phyloP scores from a whole-genome alignment of 345 rosid genomes.

The Anacardium occidentale region DNA sequence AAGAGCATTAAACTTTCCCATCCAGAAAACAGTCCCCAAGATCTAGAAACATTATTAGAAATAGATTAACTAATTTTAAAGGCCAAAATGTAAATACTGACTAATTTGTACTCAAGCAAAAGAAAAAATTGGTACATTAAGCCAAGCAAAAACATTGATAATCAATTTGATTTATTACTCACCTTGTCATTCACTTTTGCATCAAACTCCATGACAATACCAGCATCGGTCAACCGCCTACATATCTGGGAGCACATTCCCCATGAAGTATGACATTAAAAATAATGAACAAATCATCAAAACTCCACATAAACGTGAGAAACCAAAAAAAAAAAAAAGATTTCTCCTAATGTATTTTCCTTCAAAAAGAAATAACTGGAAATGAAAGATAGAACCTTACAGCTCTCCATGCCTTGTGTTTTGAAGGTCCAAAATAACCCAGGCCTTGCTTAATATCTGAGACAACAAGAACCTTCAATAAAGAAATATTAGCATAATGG shows the following conservation, averaged over 20 bases:
- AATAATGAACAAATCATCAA: conserved; percentile 11
- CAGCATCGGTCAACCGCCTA: conserved; percentile 74
- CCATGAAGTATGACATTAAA: conserved; percentile 21
- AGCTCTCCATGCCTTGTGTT: conserved; percentile 84
- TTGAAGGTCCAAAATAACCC: conserved; percentile 62
- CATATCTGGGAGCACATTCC: conserved; percentile 48
- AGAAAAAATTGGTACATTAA: not conserved
- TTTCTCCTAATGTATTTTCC: not conserved
- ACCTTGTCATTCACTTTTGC: conserved; percentile 83
- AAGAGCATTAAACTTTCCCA: not conserved
- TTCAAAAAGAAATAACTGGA: conserved; percentile 5
- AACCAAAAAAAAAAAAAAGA: not conserved
- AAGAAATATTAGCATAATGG: conserved; percentile 35
- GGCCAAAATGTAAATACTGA: not conserved
- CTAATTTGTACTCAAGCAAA: not conserved
- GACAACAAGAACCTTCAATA: conserved; percentile 76
- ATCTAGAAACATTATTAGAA: not conserved
- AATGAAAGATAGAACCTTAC: conserved; percentile 35
- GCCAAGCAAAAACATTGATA: not conserved
- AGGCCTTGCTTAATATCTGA: conserved; percentile 82
- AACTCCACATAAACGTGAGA: not conserved
- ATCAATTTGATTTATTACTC: conserved; percentile 2
- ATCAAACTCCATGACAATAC: conserved; percentile 67
- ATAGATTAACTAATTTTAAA: not conserved
- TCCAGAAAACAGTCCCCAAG: not conserved